These are phyloP conservation scores for Schizothecium vesticola DNA, from an alignment of 495 filamentous ascomycete genomes.

Conservation along the genomic window DNA sequence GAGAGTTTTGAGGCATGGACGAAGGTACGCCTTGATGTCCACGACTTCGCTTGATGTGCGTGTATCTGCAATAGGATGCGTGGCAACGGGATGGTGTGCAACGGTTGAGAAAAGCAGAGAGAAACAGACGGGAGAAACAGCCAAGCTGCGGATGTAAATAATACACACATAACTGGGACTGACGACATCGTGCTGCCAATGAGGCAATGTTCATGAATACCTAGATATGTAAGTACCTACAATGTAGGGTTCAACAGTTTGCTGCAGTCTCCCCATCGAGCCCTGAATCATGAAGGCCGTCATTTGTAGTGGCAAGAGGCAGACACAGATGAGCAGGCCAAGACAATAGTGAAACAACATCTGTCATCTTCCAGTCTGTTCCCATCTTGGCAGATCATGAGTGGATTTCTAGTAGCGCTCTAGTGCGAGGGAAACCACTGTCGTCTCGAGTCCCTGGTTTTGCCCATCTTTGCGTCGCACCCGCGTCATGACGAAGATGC, in stretches of 20 bases:
- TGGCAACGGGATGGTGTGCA: not conserved
- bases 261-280: not conserved
- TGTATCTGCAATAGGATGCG: not conserved
- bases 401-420: not conserved
- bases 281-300: not conserved
- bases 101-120: not conserved
- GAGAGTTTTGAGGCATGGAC: not conserved
- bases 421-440: not conserved
- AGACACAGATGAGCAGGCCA: not conserved
- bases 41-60: not conserved
- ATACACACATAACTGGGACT: not conserved
- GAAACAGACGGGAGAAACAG: not conserved
- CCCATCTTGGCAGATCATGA: not conserved
- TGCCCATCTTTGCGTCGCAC: not conserved
- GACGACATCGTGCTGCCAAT: not conserved
- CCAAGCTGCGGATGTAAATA: not conserved
- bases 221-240: not conserved
- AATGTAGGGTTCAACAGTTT: not conserved
- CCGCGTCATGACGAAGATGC: not conserved
- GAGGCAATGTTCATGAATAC: not conserved
- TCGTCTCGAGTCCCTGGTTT: not conserved
- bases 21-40: not conserved
- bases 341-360: not conserved
- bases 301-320: not conserved
- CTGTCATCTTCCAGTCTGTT: not conserved